Conservation (phyloP, 345 rosid genomes). For the Ceriops decandra region DNA sequence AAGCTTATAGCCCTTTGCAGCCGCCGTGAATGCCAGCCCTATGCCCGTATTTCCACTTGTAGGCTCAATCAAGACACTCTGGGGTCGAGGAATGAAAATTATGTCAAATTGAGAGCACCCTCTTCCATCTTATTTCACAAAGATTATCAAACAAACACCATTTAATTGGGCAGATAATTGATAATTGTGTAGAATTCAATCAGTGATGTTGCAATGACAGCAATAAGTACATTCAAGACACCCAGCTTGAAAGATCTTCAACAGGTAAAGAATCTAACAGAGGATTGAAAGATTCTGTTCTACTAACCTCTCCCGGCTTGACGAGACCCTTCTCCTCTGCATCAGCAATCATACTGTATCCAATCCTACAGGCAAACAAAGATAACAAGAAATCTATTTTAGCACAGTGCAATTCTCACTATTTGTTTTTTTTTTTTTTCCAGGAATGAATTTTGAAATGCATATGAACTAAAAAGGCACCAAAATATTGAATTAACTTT, state of each 20-base stretch:
- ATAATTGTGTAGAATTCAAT: not conserved
- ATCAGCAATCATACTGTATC: conserved; percentile 71
- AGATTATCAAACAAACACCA: not conserved
- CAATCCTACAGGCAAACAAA: conserved; percentile 43
- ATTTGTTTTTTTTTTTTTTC: not conserved
- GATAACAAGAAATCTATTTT: not conserved
- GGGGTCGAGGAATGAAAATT: conserved; percentile 15
- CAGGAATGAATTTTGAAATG: not conserved
- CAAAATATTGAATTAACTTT: not conserved
- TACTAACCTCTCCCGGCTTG: conserved; percentile 60
- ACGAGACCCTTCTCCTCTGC: conserved; percentile 71
- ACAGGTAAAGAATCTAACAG: not conserved
- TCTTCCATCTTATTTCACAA: conserved; percentile 1
- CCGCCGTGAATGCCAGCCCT: conserved; percentile 83
- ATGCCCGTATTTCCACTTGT: conserved; percentile 90
- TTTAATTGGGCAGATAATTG: not conserved
- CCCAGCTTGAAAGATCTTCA: not conserved
- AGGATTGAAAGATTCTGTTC: not conserved
- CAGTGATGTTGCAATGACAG: too few species aligned
- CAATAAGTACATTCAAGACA: conserved; percentile 40
- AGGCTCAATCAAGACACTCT: conserved; percentile 76
- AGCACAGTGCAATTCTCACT: too few species aligned
- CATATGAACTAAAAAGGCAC: not conserved
- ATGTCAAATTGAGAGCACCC: conserved; percentile 10
- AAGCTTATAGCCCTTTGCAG: conserved; percentile 72